Evolutionary conservation across 2,329 filamentous ascomycete genomes (phyloP).

Genomic region (Thielaviopsis euricoi): DNA sequence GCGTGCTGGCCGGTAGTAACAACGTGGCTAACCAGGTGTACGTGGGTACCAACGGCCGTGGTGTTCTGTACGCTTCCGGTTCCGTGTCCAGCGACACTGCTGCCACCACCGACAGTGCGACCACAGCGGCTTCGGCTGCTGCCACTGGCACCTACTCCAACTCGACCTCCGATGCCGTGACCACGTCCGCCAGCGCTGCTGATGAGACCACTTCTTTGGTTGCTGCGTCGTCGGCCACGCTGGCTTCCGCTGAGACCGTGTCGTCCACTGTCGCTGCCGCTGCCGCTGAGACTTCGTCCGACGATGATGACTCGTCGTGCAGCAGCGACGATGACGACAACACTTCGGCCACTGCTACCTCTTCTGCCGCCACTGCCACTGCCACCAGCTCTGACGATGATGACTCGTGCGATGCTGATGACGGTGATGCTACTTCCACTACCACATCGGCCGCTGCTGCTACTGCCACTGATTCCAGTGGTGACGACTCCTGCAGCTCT

Average conservation of each 20-base stretch:
- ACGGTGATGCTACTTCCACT: background rate
- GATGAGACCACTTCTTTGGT: no score
- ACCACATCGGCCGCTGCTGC: background rate
- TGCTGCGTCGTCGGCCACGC: background rate
- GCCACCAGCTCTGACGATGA: background rate
- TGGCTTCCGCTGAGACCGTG: background rate
- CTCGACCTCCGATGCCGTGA: background rate
- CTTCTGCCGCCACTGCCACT: no score
- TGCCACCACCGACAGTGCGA: background rate
- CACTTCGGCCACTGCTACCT: background rate
- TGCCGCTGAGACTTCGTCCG: background rate
- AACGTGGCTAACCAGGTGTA: constrained; percentile 29
- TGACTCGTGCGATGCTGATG: background rate
- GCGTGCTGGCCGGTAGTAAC: constrained; percentile 26
- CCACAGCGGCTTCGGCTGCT: background rate
- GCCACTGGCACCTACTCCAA: background rate
- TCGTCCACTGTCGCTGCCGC: background rate
- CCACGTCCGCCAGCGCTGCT: background rate
- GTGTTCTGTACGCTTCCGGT: background rate
- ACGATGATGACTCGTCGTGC: background rate
- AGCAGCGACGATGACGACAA: background rate
- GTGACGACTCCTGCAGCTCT: no score
- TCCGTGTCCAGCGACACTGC: background rate
- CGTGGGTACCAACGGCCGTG: constrained; percentile 8
- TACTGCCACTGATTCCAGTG: no score